Evolutionary conservation across 306 rosid genomes (phyloP), one percentile per base, ranked within the genome.

Genomic region (Rubus parviflorus): DNA sequence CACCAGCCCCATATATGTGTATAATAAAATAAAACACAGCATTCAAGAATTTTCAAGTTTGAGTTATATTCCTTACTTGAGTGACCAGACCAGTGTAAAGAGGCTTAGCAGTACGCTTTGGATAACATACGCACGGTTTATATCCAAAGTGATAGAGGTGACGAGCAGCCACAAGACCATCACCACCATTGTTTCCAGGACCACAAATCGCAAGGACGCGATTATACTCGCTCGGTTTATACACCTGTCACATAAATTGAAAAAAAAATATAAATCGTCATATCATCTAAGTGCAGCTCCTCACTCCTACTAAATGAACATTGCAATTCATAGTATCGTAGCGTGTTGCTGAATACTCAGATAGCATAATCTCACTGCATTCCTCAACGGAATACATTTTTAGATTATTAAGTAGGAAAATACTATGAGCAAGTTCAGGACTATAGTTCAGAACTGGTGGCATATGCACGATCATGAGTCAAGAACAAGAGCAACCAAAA

Each of bases 121-220:
- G 97, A 78, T 95, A 92, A 71, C 97, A 95, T 68, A 92, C 83
- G 48, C 60, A 75, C 13, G 90, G 94, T 81, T 88, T 90, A 77
- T 90, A 95, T 22, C 97, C 97, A 77, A 92, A 95, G 83, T 92
- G 97, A 85, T 84, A 82, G 64, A 95, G 86, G 77, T 95, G 99
- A 61, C 99, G 97, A 30, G 99, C 93, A 81, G 97, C 97, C 77
- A 95, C 99, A 11, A 92, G 87, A 81, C 97, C 99, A 53, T 95
- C 99, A 71, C 97, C 99, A 8, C 97, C 97, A 76, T 95, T 95
- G 85, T 95, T 95, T 68, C 99, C 99, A 75, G 99, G 99, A 65
- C 99, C 99, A 84, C 99, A 95, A 5, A 95, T 80, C 41, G 80
- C 81, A 56, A 95, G 98, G 73, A 95, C 94, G 20, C 89, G 94